These are phyloP conservation scores for Trapa incisa DNA, from an alignment of 345 rosid genomes.

Conservation along the genomic window DNA sequence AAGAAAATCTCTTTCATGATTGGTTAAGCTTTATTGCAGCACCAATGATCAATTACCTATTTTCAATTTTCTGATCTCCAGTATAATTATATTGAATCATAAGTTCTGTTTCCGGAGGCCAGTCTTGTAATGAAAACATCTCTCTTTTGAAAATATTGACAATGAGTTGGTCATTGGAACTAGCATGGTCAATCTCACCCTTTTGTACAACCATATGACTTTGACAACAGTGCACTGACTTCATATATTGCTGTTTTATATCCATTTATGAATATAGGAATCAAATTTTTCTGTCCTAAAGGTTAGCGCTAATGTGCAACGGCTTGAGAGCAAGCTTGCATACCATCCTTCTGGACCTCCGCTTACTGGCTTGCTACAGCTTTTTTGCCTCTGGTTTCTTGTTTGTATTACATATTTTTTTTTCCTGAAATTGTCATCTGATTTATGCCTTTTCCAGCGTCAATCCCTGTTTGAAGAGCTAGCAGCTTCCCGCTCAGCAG, in stretches of 20 bases:
- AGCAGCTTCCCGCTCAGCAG: constrained; percentile 93
- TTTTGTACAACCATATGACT: neutral
- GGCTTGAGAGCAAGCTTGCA: neutral
- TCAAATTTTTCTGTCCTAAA: neutral
- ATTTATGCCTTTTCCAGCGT: constrained; percentile 51
- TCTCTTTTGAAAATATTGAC: neutral
- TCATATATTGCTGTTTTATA: neutral
- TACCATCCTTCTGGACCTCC: too few species aligned
- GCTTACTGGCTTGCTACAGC: too few species aligned
- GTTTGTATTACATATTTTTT: neutral
- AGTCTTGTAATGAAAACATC: neutral
- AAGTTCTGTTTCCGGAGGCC: too few species aligned
- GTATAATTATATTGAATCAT: too few species aligned
- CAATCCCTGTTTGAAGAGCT: constrained; percentile 83
- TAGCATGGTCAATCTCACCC: neutral
- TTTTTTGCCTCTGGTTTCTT: neutral
- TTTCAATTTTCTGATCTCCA: too few species aligned
- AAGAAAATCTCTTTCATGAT: neutral
- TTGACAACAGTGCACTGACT: neutral
- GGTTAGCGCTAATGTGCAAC: too few species aligned
- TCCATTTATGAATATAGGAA: neutral
- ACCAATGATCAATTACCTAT: too few species aligned
- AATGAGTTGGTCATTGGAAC: neutral
- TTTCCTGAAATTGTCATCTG: constrained; percentile 8
- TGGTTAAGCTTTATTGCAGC: neutral